Evolutionary conservation across 768 basidiomycete genomes (phyloP), one percentile per base, ranked within the genome.

Genomic region (Dictyophora rubrovolvata): DNA sequence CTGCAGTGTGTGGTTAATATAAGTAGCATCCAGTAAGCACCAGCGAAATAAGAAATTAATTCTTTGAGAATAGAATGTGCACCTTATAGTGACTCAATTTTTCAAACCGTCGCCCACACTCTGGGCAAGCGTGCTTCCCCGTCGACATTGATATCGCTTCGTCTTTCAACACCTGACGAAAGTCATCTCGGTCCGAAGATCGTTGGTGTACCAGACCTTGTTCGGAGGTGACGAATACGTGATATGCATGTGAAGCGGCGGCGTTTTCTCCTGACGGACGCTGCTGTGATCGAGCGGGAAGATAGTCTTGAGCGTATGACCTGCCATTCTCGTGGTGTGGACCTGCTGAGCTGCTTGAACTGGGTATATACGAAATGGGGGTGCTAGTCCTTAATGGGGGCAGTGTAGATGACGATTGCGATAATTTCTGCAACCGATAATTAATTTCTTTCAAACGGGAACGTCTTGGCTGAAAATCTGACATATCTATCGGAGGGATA

Each of bases 41-140:
- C 1, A 1, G 42, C 28, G 28, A 28, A 28, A 28, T 28, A 28
- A 28, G 28, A 28, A 28, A 28, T 3, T 3, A 7, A 28, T 28
- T 28, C 4, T 28, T 28, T 28, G 7, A 28, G 7, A 28, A 28
- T 3, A 28, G 28, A 28, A 28, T 28, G 28, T 28, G 28, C 23
- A 59, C 57, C 57, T 59, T 59, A 21, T 51, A 59, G 37, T 59
- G 57, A 21, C 57, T 59, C 11, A 23, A 18, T 20, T 59, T 59
- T 51, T 59, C 57, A 59, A 59, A 59, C 14, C 57, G 9, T 36
- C 57, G 3, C 49, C 57, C 57, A 22, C 57, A 59, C 36, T 59
- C 49, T 7, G 57, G 28, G 36, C 57, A 59, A n/a, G 23, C 57
- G 21, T 59, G 57, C 18, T 37, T 59, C n/a, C 57, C 57, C 18